A percentile compares a stretch with the other conserved stretches of the same genome.
phyloP scores from a whole-genome alignment of 163 green algal genomes.

The Trebouxiophyceae sp. region DNA sequence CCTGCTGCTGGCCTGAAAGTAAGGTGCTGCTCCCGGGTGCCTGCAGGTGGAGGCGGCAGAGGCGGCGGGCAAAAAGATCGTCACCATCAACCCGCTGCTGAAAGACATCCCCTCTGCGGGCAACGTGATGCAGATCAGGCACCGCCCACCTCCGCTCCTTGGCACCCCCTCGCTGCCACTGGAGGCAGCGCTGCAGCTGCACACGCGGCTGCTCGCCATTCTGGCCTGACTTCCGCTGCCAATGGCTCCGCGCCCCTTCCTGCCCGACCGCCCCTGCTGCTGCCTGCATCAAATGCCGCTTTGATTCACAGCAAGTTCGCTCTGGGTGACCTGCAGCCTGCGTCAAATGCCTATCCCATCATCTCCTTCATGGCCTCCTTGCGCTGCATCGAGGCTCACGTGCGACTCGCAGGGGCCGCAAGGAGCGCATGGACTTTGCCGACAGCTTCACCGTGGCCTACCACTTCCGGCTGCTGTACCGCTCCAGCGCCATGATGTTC shows the following conservation, averaged over 20 bases:
- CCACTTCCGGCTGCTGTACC: slow-evolving; percentile 72
- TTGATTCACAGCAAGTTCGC: neutral
- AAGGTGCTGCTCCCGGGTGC: too few relatives aligned
- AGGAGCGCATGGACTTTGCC: slow-evolving; percentile 51
- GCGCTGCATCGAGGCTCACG: neutral
- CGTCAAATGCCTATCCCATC: neutral
- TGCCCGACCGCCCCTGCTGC: too few relatives aligned
- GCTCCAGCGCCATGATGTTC: slow-evolving; percentile 44
- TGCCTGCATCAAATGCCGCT: too few relatives aligned
- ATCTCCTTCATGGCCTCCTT: too few relatives aligned
- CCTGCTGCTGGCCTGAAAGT: too few relatives aligned
- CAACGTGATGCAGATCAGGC: slow-evolving; percentile 53
- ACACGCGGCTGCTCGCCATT: too few relatives aligned
- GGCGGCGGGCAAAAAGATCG: slow-evolving; percentile 29
- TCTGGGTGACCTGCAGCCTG: neutral
- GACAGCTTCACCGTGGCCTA: slow-evolving; percentile 53
- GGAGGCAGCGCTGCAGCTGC: too few relatives aligned
- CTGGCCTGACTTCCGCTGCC: too few relatives aligned
- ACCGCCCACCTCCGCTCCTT: too few relatives aligned
- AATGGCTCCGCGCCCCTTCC: too few relatives aligned
- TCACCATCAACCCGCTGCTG: slow-evolving; percentile 54
- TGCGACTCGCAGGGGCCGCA: slow-evolving; percentile 21
- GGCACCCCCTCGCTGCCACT: too few relatives aligned
- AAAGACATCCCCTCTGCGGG: slow-evolving; percentile 40
- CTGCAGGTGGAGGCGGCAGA: slow-evolving; percentile 34